Percentiles rank a stretch among this genome's conserved stretches.
Conservation (phyloP, 1,139 yeast species). For the Yamadazyma atlantica region DNA sequence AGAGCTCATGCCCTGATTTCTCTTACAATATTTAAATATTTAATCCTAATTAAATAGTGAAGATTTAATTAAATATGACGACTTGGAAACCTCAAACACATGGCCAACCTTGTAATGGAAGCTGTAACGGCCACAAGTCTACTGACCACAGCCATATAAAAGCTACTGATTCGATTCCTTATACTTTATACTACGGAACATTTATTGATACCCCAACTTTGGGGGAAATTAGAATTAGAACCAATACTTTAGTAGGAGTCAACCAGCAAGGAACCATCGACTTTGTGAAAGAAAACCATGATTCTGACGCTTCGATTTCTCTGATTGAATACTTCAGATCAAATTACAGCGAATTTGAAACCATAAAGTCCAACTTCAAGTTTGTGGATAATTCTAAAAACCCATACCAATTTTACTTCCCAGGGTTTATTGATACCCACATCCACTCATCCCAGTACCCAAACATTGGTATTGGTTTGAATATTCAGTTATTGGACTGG, state of each 20-base stretch:
- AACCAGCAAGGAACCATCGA: constrained; percentile 31
- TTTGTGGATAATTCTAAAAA: constrained; percentile 30
- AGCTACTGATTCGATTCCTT: constrained; percentile 16
- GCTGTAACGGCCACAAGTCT: neutral
- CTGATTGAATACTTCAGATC: constrained; percentile 10
- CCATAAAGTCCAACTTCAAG: constrained; percentile 17
- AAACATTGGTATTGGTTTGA: constrained; percentile 88
- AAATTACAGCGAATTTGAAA: constrained; percentile 8
- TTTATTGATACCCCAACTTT: constrained; percentile 37
- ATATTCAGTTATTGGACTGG: constrained; percentile 86
- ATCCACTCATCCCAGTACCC: constrained; percentile 97
- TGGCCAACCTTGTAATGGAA: neutral
- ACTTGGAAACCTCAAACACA: neutral
- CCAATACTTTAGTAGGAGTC: constrained; percentile 36
- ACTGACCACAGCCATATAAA: constrained; percentile 3
- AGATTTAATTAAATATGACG: neutral
- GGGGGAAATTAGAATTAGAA: constrained; percentile 26
- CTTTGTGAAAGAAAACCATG: constrained; percentile 19
- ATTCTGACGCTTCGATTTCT: constrained; percentile 4
- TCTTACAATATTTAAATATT: too few relatives aligned
- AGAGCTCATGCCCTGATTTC: too few relatives aligned
- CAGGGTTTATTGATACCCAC: constrained; percentile 94
- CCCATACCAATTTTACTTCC: constrained; percentile 61
- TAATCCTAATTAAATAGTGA: too few relatives aligned
- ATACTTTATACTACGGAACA: constrained; percentile 38